phyloP scores from a whole-genome alignment of 352 stramenopile genomes.

The Elongisporangium undulatum region DNA sequence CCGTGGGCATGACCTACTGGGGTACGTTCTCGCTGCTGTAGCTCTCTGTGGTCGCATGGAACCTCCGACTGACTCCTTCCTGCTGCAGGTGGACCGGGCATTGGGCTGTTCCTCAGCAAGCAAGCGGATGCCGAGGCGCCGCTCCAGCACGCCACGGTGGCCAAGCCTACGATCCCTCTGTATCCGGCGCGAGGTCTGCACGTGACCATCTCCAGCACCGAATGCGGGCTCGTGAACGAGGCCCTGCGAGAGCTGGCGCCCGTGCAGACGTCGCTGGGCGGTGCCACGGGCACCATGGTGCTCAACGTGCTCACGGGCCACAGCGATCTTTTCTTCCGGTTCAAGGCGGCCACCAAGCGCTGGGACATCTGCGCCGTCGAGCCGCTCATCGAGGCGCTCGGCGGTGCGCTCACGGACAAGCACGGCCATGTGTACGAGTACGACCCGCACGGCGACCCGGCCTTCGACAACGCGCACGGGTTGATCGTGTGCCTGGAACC shows the following conservation, averaged over 20 bases:
- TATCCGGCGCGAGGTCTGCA: slow-evolving; percentile 36
- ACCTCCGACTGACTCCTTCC: slow-evolving; percentile 2
- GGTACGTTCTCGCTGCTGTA: slow-evolving; percentile 18
- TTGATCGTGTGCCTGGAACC: slow-evolving; percentile 45
- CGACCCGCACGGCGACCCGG: slow-evolving; percentile 36
- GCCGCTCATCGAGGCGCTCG: slow-evolving; percentile 51
- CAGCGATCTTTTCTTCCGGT: slow-evolving; percentile 67
- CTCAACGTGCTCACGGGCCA: slow-evolving; percentile 53
- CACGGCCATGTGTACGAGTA: slow-evolving; percentile 58
- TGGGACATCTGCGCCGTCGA: slow-evolving; percentile 80
- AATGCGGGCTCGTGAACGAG: slow-evolving; percentile 40
- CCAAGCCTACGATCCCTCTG: slow-evolving; percentile 9
- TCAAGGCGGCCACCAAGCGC: slow-evolving; percentile 64
- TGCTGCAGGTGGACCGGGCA: slow-evolving; percentile 34
- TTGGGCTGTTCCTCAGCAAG: slow-evolving; percentile 47
- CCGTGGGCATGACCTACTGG: slow-evolving; percentile 57
- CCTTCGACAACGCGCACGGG: slow-evolving; percentile 62
- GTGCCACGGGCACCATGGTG: slow-evolving; percentile 71
- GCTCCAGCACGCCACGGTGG: slow-evolving; percentile 21
- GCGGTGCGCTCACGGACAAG: slow-evolving; percentile 53
- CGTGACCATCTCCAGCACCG: slow-evolving; percentile 55
- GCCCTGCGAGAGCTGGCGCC: slow-evolving; percentile 34
- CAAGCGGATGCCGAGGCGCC: slow-evolving; percentile 19
- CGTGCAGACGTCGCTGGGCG: slow-evolving; percentile 33
- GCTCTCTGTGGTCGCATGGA: slow-evolving; percentile 5